Evolutionary conservation across 805 yeast genomes (phyloP).

Genomic region (Priceomyces haplophilus): DNA sequence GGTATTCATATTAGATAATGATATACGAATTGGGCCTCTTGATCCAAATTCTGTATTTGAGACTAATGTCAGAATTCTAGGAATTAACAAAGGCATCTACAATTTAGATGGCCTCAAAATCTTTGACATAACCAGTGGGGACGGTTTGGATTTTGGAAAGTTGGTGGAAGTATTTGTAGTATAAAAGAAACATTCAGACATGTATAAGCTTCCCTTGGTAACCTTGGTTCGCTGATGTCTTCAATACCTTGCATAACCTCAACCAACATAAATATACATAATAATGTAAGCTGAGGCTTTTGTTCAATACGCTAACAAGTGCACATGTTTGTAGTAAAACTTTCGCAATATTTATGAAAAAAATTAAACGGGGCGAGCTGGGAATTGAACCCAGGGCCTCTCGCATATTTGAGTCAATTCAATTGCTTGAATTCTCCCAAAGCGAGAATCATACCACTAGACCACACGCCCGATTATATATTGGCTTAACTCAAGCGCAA

Average conservation of each 20-base stretch:
- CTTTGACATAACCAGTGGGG: constrained; percentile 62
- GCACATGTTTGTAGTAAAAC: neutral
- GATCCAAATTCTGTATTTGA: constrained; percentile 64
- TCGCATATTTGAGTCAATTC: constrained; percentile 33
- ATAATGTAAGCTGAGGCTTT: too few species aligned
- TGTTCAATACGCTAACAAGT: neutral
- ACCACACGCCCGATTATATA: constrained; percentile 14
- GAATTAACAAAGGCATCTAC: constrained; percentile 62
- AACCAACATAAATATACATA: too few species aligned
- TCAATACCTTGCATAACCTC: too few species aligned
- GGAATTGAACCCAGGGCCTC: constrained; percentile 64
- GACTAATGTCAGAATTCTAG: constrained; percentile 57
- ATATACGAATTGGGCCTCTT: constrained; percentile 58
- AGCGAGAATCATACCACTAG: constrained; percentile 24
- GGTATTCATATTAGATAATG: constrained; percentile 60
- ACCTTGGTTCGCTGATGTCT: neutral
- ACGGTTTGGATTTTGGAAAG: constrained; percentile 66
- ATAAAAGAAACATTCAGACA: neutral
- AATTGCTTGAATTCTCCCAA: constrained; percentile 13
- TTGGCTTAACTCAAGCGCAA: too few species aligned
- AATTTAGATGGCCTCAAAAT: constrained; percentile 63
- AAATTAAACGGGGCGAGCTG: constrained; percentile 37
- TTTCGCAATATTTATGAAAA: neutral
- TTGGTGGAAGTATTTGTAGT: constrained; percentile 65
- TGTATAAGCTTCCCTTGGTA: too few species aligned